Conservation (phyloP, 306 rosid species). For the Nissolia schottii region DNA sequence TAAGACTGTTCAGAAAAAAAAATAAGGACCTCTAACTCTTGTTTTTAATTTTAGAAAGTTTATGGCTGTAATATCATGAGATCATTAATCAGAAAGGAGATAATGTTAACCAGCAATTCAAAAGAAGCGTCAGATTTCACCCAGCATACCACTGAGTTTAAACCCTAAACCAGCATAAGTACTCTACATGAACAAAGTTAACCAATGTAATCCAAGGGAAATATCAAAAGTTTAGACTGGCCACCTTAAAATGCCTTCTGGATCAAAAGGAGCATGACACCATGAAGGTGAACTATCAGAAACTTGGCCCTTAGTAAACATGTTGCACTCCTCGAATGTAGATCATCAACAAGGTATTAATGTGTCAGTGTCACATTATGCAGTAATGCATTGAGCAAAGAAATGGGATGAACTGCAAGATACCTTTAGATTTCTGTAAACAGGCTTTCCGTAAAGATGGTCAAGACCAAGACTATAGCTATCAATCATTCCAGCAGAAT, state of each 20-base stretch:
- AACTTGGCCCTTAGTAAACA: slow-evolving; percentile 40
- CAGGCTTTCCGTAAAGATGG: no score
- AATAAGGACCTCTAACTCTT: background rate
- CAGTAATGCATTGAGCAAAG: slow-evolving; percentile 2
- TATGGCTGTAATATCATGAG: background rate
- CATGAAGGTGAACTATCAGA: no score
- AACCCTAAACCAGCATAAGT: no score
- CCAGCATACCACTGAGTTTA: background rate
- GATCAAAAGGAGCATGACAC: no score
- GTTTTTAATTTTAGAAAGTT: no score
- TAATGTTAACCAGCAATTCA: background rate
- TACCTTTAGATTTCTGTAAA: slow-evolving; percentile 85
- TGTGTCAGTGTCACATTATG: background rate
- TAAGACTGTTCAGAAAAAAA: background rate
- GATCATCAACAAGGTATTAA: slow-evolving; percentile 27
- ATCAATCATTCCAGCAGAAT: no score
- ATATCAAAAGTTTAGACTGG: no score
- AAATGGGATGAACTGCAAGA: slow-evolving; percentile 15
- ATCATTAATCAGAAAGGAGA: background rate
- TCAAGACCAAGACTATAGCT: no score
- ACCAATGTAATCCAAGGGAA: no score
- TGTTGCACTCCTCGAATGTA: slow-evolving; percentile 70
- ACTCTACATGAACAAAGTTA: background rate
- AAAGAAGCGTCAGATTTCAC: background rate
- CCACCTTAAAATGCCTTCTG: no score